Conservation (phyloP, 345 rosid genomes). For the Hypericum perforatum region DNA sequence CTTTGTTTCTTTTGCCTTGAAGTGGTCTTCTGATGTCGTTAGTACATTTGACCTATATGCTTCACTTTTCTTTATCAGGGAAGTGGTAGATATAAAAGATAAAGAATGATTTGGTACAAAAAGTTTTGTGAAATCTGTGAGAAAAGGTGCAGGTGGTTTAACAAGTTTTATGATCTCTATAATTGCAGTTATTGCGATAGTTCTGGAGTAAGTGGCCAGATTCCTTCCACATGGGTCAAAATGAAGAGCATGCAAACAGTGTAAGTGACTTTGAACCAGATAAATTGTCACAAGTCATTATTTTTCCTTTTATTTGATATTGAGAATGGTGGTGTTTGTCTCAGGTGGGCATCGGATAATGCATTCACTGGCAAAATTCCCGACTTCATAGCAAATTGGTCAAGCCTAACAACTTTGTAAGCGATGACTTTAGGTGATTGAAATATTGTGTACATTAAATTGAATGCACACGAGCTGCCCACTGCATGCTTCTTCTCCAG, state of each 20-base stretch:
- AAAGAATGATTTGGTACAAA: neutral
- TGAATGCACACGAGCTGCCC: too few species aligned
- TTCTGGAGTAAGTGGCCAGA: constrained; percentile 46
- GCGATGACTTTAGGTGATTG: constrained; percentile 5
- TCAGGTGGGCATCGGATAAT: constrained; percentile 57
- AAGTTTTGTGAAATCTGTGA: neutral
- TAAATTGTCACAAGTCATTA: neutral
- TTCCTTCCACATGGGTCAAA: constrained; percentile 42
- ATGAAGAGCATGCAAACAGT: constrained; percentile 16
- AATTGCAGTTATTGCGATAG: constrained; percentile 40
- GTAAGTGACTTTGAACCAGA: constrained; percentile 19
- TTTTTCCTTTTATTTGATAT: neutral
- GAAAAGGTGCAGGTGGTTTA: neutral
- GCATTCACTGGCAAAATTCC: constrained; percentile 59
- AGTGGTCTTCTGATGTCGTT: too few species aligned
- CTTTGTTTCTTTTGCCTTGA: too few species aligned
- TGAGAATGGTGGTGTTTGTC: neutral
- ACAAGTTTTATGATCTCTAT: neutral
- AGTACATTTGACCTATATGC: too few species aligned
- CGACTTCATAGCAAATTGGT: constrained; percentile 57
- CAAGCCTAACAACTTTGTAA: constrained; percentile 40
- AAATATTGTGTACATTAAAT: neutral
- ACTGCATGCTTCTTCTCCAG: neutral
- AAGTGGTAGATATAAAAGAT: neutral
- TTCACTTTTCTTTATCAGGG: neutral